These are phyloP conservation scores for Phyllosticta citribraziliensis DNA, from an alignment of 2,329 filamentous ascomycete species.

Conservation along the genomic window DNA sequence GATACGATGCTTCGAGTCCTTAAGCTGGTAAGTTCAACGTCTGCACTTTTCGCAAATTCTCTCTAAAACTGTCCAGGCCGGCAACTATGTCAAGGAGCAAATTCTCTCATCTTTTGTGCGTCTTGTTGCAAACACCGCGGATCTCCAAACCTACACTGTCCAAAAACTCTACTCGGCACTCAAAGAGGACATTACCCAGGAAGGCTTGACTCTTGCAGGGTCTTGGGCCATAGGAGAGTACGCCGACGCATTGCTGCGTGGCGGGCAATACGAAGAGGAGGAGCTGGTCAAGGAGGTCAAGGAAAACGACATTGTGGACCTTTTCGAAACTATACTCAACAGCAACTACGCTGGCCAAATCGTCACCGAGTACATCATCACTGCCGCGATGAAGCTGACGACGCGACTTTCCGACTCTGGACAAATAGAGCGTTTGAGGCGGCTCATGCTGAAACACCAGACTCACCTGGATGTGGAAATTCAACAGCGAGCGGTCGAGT, in stretches of 20 bases:
- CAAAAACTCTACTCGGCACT: conserved; percentile 87
- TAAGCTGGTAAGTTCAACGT: conserved; percentile 47
- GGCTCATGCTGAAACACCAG: conserved; percentile 66
- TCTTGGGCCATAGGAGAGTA: conserved; percentile 98
- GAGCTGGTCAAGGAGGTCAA: conserved; percentile 75
- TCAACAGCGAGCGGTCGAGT: conserved; percentile 92
- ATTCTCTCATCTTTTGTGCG: conserved; percentile 95
- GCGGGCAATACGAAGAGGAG: conserved; percentile 88
- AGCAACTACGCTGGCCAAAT: conserved; percentile 90
- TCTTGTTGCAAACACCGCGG: conserved; percentile 85
- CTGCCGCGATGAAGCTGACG: conserved; percentile 87
- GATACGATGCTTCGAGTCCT: conserved; percentile 94
- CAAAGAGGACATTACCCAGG: conserved; percentile 95
- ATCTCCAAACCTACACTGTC: conserved; percentile 91
- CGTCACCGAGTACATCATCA: conserved; percentile 91
- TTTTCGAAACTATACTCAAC: conserved; percentile 87
- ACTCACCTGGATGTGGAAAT: conserved; percentile 90
- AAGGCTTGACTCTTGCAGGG: conserved; percentile 84
- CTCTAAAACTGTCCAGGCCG: conserved; percentile 43
- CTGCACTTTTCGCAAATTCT: not conserved
- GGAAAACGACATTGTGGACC: conserved; percentile 81
- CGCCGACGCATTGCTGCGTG: conserved; percentile 77
- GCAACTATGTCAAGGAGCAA: conserved; percentile 95
- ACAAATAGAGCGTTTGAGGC: conserved; percentile 78
- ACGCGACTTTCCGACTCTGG: conserved; percentile 72